A percentile compares a stretch with the other conserved stretches of the same genome.
phyloP scores from a whole-genome alignment of 306 rosid species.

The Mucuna pruriens region DNA sequence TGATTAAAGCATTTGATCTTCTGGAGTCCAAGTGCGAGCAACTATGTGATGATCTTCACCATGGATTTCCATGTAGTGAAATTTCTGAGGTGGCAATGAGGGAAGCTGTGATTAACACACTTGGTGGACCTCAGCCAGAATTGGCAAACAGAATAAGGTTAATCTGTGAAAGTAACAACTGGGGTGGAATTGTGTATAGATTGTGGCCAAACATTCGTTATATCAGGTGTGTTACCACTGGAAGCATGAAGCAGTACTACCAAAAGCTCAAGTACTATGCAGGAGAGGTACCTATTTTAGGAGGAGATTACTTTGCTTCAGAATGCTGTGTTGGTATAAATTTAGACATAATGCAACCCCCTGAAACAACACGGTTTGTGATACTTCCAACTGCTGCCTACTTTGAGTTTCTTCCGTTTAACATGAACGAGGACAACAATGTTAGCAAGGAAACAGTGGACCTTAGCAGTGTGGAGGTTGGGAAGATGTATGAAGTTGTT shows the following conservation, averaged over 20 bases:
- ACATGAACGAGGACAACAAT: slow-evolving; percentile 39
- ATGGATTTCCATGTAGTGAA: slow-evolving; percentile 54
- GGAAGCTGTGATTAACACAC: slow-evolving; percentile 48
- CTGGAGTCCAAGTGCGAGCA: slow-evolving; percentile 66
- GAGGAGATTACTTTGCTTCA: slow-evolving; percentile 69
- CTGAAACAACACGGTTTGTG: slow-evolving; percentile 53
- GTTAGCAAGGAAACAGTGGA: slow-evolving; percentile 52
- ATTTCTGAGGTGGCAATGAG: slow-evolving; percentile 55
- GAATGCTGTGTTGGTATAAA: slow-evolving; percentile 70
- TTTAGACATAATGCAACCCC: slow-evolving; percentile 60
- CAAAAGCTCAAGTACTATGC: slow-evolving; percentile 62
- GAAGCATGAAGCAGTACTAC: slow-evolving; percentile 68
- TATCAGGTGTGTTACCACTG: slow-evolving; percentile 64
- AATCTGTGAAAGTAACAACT: slow-evolving; percentile 47
- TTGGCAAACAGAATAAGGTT: slow-evolving; percentile 53
- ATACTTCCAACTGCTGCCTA: slow-evolving; percentile 71
- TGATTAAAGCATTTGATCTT: slow-evolving; percentile 48
- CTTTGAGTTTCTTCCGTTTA: slow-evolving; percentile 80
- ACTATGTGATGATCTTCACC: slow-evolving; percentile 59
- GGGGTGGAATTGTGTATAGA: slow-evolving; percentile 59
- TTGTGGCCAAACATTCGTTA: slow-evolving; percentile 64
- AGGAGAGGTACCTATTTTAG: slow-evolving; percentile 60
- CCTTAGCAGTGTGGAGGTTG: slow-evolving; percentile 53
- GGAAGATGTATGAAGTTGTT: slow-evolving; percentile 77
- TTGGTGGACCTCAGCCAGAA: slow-evolving; percentile 64